Conservation (phyloP, 2,329 filamentous ascomycete genomes). For the Verticillium tricorpus region DNA sequence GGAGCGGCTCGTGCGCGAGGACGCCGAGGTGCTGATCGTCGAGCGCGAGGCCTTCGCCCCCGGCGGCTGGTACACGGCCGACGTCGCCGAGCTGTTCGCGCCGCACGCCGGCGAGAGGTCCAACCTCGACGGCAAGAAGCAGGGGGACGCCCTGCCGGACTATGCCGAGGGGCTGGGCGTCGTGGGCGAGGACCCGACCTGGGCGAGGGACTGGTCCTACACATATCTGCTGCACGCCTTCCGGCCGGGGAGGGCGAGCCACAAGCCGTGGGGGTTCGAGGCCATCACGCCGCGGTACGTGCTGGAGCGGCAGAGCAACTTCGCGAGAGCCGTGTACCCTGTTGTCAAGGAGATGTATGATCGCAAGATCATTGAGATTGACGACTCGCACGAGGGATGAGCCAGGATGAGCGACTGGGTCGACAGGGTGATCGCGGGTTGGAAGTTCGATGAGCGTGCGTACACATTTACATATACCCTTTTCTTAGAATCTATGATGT, state of each 20-base stretch:
- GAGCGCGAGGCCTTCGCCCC: conserved; percentile 18
- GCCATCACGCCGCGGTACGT: conserved; percentile 17
- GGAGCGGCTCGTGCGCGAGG: not conserved
- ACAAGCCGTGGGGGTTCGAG: not conserved
- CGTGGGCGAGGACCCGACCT: not conserved
- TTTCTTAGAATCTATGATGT: too few species aligned
- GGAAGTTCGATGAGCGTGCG: too few species aligned
- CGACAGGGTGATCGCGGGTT: too few species aligned
- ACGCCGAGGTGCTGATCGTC: conserved; percentile 17
- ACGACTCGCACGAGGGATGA: conserved; percentile 5
- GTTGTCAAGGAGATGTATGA: conserved; percentile 14
- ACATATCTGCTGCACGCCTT: conserved; percentile 18
- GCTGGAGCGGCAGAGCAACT: conserved; percentile 18
- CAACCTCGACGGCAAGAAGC: not conserved
- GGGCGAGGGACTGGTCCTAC: conserved; percentile 14
- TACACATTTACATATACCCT: too few species aligned
- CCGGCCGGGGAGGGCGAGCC: conserved; percentile 4
- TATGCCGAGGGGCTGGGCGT: not conserved
- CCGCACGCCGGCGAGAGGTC: conserved; percentile 9
- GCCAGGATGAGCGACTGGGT: not conserved
- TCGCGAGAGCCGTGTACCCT: conserved; percentile 16
- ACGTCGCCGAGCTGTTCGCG: conserved; percentile 11
- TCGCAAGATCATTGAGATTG: conserved; percentile 8
- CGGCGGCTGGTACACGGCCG: conserved; percentile 11
- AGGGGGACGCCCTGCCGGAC: not conserved